Conservation (phyloP, 208 protist species). For the Phytomonas serpens region DNA sequence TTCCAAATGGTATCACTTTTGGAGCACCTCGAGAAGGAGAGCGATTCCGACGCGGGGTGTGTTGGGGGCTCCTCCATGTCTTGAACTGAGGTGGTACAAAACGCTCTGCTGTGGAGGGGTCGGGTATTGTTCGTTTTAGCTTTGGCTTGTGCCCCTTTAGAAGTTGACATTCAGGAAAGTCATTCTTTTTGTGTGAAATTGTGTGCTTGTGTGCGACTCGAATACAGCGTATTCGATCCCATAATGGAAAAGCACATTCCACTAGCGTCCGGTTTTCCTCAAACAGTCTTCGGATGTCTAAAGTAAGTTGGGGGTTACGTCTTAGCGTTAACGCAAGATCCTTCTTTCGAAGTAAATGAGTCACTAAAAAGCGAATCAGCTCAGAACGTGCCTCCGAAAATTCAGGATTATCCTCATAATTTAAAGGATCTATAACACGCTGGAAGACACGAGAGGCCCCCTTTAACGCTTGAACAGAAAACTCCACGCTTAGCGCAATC, state of each 20-base stretch:
- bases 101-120: slow-evolving; percentile 42
- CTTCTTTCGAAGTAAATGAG: slow-evolving; percentile 11
- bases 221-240: slow-evolving; percentile 55
- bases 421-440: slow-evolving; percentile 20
- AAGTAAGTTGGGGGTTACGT: slow-evolving; percentile 32
- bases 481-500: not conserved
- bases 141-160: slow-evolving; percentile 34
- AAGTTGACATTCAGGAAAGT: slow-evolving; percentile 20
- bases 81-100: slow-evolving; percentile 75
- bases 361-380: slow-evolving; percentile 16
- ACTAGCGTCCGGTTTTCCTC: slow-evolving; percentile 33
- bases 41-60: slow-evolving; percentile 32
- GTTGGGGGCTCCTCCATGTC: slow-evolving; percentile 44
- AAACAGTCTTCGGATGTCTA: slow-evolving; percentile 55
- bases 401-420: slow-evolving; percentile 16
- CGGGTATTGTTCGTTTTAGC: slow-evolving; percentile 15
- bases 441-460: slow-evolving; percentile 19
- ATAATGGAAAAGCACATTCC: slow-evolving; percentile 36
- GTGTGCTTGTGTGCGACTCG: slow-evolving; percentile 45
- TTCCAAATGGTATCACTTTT: slow-evolving; percentile 51
- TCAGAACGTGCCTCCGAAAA: slow-evolving; percentile 15
- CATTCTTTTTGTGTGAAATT: slow-evolving; percentile 7
- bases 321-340: slow-evolving; percentile 13
- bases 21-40: slow-evolving; percentile 11
- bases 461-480: slow-evolving; percentile 48